phyloP scores from a whole-genome alignment of 768 basidiomycete species.

The Auriscalpium vulgare region DNA sequence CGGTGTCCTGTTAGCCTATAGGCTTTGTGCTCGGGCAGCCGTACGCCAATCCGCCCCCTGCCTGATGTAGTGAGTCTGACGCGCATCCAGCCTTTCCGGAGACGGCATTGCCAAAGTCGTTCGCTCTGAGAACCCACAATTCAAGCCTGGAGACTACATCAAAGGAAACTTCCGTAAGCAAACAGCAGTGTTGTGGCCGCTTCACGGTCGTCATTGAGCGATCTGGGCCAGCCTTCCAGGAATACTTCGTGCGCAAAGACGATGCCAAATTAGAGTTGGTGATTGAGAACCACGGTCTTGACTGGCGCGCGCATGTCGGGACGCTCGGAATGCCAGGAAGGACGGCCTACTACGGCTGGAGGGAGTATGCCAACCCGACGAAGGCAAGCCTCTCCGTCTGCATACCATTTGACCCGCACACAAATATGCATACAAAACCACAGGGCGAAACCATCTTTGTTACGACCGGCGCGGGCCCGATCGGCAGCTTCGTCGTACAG shows the following conservation, averaged over 20 bases:
- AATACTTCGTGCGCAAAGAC: constrained; percentile 30
- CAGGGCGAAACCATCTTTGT: constrained; percentile 48
- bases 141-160: constrained; percentile 33
- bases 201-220: background rate
- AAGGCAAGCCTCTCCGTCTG: constrained; percentile 19
- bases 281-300: constrained; percentile 35
- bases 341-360: constrained; percentile 34
- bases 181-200: too few relatives aligned
- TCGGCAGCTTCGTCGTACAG: constrained; percentile 27
- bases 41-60: constrained; percentile 10
- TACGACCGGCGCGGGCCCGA: constrained; percentile 31
- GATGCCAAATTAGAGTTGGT: constrained; percentile 21
- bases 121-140: constrained; percentile 29
- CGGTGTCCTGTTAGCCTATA: constrained; percentile 1
- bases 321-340: constrained; percentile 38
- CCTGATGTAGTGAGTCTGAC: background rate
- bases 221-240: constrained; percentile 26
- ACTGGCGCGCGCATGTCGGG: constrained; percentile 43
- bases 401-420: background rate
- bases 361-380: constrained; percentile 31
- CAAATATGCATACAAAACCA: too few relatives aligned
- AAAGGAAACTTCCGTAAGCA: constrained; percentile 14
- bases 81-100: background rate
- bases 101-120: constrained; percentile 38
- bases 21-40: constrained; percentile 21